phyloP scores from a whole-genome alignment of 2,329 filamentous ascomycete genomes.

The Aspergillus clavatus region DNA sequence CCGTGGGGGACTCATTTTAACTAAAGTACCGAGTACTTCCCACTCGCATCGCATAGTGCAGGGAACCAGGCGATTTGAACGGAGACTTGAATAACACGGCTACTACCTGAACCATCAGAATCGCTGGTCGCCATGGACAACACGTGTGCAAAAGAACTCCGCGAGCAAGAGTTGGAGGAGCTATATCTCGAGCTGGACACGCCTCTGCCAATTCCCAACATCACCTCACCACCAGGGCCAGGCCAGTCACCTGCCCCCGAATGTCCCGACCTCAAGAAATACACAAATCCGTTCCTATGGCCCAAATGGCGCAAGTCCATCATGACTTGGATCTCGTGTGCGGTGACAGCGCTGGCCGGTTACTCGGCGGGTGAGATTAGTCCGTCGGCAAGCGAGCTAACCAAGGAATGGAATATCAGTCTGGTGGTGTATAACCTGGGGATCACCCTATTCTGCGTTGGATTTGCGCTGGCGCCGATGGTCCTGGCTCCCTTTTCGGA shows the following conservation, averaged over 20 bases:
- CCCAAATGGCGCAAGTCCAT: constrained; percentile 62
- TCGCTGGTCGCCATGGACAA: background rate
- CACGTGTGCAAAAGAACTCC: background rate
- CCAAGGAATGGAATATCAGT: constrained; percentile 60
- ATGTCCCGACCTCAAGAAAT: constrained; percentile 62
- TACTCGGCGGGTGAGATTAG: constrained; percentile 79
- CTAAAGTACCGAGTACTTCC: background rate
- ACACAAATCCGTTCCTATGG: constrained; percentile 69
- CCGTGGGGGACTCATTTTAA: background rate
- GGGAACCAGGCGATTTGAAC: background rate
- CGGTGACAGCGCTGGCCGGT: constrained; percentile 71
- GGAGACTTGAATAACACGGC: too few relatives aligned
- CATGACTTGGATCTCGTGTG: constrained; percentile 68
- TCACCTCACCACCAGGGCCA: constrained; percentile 26
- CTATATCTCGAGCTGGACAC: constrained; percentile 61
- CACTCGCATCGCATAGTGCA: background rate
- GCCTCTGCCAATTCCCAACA: constrained; percentile 45
- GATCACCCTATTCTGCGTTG: constrained; percentile 75
- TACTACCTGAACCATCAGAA: background rate
- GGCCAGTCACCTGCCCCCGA: constrained; percentile 45
- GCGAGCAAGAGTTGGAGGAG: constrained; percentile 44
- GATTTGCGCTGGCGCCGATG: constrained; percentile 83
- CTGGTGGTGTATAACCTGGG: constrained; percentile 64
- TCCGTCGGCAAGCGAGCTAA: constrained; percentile 62
- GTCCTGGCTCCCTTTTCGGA: constrained; percentile 81